Conservation (phyloP, 2,329 filamentous ascomycete species). For the Pseudogymnoascus sp. region DNA sequence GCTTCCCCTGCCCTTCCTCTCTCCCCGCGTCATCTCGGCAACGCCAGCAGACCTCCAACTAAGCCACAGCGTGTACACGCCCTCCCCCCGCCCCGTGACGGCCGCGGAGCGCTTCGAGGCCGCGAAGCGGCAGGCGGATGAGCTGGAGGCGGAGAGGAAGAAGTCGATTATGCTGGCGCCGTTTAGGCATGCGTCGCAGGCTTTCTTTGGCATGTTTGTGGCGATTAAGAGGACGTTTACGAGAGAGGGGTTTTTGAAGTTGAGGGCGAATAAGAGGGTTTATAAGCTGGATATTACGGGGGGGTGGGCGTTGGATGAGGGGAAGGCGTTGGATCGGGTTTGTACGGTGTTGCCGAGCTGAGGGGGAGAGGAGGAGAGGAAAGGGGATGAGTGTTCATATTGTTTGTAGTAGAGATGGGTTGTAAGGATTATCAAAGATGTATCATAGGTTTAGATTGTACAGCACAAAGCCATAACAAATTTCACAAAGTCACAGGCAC, state of each 20-base stretch:
- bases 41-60: constrained; percentile 20
- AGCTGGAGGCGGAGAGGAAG: constrained; percentile 31
- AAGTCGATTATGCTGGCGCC: constrained; percentile 49
- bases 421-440: not conserved
- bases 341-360: not conserved
- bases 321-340: constrained; percentile 46
- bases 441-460: not conserved
- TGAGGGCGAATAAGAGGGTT: constrained; percentile 39
- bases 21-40: constrained; percentile 18
- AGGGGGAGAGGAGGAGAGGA: not conserved
- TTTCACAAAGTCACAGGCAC: not conserved
- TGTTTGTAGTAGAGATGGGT: not conserved
- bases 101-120: constrained; percentile 15
- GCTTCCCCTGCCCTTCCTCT: constrained; percentile 25
- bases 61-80: constrained; percentile 25
- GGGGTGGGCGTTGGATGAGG: constrained; percentile 52
- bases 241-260: constrained; percentile 47
- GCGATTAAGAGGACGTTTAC: constrained; percentile 45
- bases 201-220: constrained; percentile 34
- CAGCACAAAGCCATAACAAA: not conserved
- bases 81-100: constrained; percentile 9
- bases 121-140: constrained; percentile 27
- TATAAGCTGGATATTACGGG: constrained; percentile 52
- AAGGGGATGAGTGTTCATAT: not conserved
- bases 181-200: constrained; percentile 43